Evolutionary conservation across 495 filamentous ascomycete species (phyloP), one percentile per base, ranked within the genome.

Genomic region (Xylaria flabelliformis): DNA sequence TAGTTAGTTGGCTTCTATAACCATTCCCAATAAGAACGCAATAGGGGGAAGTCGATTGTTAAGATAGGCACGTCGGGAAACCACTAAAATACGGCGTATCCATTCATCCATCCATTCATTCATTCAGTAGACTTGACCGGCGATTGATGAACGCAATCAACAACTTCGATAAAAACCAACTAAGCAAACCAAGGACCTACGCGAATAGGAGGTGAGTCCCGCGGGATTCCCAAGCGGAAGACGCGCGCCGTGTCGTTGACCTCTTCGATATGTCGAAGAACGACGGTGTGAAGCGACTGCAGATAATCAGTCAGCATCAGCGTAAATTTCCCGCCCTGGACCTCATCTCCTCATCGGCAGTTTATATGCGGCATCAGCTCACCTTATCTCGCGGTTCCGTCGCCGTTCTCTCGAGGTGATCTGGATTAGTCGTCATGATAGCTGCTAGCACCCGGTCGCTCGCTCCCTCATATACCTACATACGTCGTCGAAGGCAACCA

Each of bases 351-450:
- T 26, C 0, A 36, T 36, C 7, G 10, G 51, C 26, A 55, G 34
- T 8, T n/a, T 3, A 19, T 26, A 10, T 29, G 21, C 50, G 12
- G 39, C n/a, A 15, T 36, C 59, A 17, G 66, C 79, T 55, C 73
- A 86, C 84, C 26, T 75, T 80, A 51, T 91, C 89, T 50, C 93
- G 91, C 59, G 90, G 91, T 70, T 94, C 91, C 29, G 85, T 81
- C 3, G 91, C 90, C 9, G 93, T 97, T 67, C 93, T 89, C 74
- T 93, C 86, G 15, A 86, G 74, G 64, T 89, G 87, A 66, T 75
- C 77, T 3, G 61, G 73, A 56, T 74, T 76, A 29, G 61, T 72
- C 26, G 39, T 26, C 46, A 67, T 46, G 46, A 44, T 21, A 39
- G 29, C 46, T 46, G 46, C 36, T 21, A 39, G 29, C 46, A 3